These are phyloP conservation scores for Tulasnella sp. DNA, from an alignment of 768 basidiomycete species.

Conservation along the genomic window DNA sequence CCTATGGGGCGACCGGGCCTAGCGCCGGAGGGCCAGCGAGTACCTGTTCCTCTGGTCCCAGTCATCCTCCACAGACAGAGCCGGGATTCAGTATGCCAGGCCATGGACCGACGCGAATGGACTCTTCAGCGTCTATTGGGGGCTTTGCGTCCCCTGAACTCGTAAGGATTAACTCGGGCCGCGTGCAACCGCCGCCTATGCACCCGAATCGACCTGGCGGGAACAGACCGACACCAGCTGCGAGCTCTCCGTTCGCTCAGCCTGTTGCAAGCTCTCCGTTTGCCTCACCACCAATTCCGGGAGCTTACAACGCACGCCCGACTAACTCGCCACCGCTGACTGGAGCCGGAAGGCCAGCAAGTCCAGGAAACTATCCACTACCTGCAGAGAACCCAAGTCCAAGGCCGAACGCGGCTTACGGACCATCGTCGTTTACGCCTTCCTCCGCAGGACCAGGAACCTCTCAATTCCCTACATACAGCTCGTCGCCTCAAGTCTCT, in stretches of 20 bases:
- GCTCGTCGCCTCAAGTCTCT: neutral
- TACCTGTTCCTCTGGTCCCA: neutral
- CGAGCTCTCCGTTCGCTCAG: neutral
- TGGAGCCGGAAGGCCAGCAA: neutral
- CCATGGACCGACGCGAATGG: constrained; percentile 5
- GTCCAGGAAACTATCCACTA: neutral
- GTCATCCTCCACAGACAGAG: neutral
- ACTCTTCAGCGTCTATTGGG: constrained; percentile 3
- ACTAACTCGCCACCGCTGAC: neutral
- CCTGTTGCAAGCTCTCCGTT: neutral
- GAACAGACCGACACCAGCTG: neutral
- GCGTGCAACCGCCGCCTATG: constrained; percentile 8
- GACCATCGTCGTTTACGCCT: neutral
- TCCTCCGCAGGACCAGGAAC: neutral
- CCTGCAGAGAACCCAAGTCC: neutral
- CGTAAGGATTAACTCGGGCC: constrained; percentile 11
- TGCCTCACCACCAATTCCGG: neutral
- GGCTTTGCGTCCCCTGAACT: constrained; percentile 23
- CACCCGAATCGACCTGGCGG: constrained; percentile 10
- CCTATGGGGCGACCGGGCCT: too few species aligned
- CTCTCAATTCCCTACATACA: neutral
- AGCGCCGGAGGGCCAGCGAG: neutral
- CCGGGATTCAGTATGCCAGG: constrained; percentile 15
- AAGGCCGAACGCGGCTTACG: neutral
- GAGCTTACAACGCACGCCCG: neutral